Evolutionary conservation across 129 eudicot genomes (phyloP), one percentile per base, ranked within the genome.

Genomic region (Silybum marianum): DNA sequence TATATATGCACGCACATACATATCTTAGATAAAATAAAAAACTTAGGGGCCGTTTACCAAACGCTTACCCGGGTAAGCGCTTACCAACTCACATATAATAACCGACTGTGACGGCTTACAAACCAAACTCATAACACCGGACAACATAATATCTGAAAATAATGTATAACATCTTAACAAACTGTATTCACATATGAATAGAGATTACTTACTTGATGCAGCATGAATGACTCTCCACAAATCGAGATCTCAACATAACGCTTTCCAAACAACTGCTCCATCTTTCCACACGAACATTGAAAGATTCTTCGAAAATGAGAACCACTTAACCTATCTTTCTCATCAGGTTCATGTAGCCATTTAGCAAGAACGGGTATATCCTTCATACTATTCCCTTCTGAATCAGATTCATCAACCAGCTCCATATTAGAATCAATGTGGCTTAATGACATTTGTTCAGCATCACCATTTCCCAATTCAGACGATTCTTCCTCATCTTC

Each of bases 201-300:
- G 76, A 76, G 73, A 9, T 76, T 60, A 80, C 88, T 87, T 87
- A 94, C 99, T 87, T 95, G 99, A 89, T 95, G 97, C 85, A 95
- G 86, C 99, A 95, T 95, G 88, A 95, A 95, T 38, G 99, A 95
- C 80, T 95, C 97, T 44, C 99, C 99, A 84, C 89, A 90, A 24
- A 95, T 92, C 34, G 97, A 86, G 60, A 95, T 76, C 82, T 95
- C 99, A 16, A 95, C 85, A 80, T 75, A 95, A 28, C 78, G 83
- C 80, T 78, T 48, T 51, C 97, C 97, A 76, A 7, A 81, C 79
- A 90, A 76, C 30, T 75, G 85, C 84, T 95, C 93, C 84, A 95
- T 75, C 42, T 89, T 85, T 69, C 99, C 97, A 85, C 99, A 95
- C 22, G 86, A 89, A 83, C 99, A 92, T 54, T 89, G 87, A 68